A percentile compares a stretch with the other conserved stretches of the same genome.
Conservation (phyloP, 495 filamentous ascomycete species). For the Patellaria atrata region DNA sequence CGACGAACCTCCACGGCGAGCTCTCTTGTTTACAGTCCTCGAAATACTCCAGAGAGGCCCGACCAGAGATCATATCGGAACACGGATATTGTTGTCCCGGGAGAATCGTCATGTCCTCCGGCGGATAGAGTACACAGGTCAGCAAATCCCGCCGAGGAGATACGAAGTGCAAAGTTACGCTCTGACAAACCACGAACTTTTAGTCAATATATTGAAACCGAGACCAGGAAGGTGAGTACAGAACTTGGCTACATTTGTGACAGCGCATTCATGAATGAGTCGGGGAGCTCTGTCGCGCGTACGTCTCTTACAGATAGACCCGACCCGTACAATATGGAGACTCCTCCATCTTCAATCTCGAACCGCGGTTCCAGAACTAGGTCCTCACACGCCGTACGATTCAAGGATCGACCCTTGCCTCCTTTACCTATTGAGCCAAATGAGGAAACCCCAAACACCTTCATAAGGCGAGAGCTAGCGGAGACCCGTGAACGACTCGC, state of each 20-base stretch:
- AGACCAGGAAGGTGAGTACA: slow-evolving; percentile 49
- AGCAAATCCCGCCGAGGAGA: background rate
- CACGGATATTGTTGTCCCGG: no score
- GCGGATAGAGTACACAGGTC: slow-evolving; percentile 19
- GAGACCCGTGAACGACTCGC: slow-evolving; percentile 44
- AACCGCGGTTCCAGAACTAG: slow-evolving; percentile 28
- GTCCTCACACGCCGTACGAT: no score
- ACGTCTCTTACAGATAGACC: slow-evolving; percentile 31
- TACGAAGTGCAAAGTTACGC: slow-evolving; percentile 17
- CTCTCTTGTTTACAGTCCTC: no score
- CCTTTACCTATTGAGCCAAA: no score
- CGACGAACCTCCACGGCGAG: slow-evolving; percentile 25
- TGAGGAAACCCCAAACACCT: slow-evolving; percentile 32
- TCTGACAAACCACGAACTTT: slow-evolving; percentile 31
- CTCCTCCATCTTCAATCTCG: slow-evolving; percentile 29
- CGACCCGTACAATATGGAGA: slow-evolving; percentile 24
- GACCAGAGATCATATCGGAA: slow-evolving; percentile 4
- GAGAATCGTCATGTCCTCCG: slow-evolving; percentile 10
- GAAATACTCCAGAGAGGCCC: slow-evolving; percentile 8
- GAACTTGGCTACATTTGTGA: slow-evolving; percentile 56
- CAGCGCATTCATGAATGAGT: slow-evolving; percentile 69
- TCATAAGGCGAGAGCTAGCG: slow-evolving; percentile 36
- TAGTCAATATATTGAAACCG: slow-evolving; percentile 41
- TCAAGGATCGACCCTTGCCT: slow-evolving; percentile 23
- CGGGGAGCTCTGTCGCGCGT: slow-evolving; percentile 34